Evolutionary conservation across 192 early-diverging fungal species (phyloP).

Genomic region (Jimgerdemannia flammicorona): DNA sequence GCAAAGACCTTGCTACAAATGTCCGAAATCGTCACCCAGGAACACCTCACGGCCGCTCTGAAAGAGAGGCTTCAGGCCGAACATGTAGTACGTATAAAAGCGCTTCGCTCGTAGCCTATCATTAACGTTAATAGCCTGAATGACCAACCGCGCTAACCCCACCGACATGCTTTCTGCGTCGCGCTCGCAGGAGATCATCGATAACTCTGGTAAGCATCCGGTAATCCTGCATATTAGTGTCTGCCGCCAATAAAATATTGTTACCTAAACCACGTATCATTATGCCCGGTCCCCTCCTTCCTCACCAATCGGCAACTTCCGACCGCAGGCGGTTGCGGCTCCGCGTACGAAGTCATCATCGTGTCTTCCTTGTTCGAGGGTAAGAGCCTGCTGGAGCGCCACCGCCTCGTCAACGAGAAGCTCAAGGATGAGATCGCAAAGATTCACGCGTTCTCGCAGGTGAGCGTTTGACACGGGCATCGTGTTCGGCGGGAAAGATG

Average conservation of each 20-base stretch:
- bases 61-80: constrained; percentile 31
- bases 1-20: too few relatives aligned
- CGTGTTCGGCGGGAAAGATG: neutral
- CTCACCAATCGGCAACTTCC: constrained; percentile 1
- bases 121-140: too few relatives aligned
- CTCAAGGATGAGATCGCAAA: constrained; percentile 74
- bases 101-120: too few relatives aligned
- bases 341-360: constrained; percentile 74
- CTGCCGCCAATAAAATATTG: too few relatives aligned
- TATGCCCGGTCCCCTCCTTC: constrained; percentile 43
- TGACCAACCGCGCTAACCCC: neutral
- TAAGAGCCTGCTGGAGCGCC: constrained; percentile 63
- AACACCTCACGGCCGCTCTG: neutral
- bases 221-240: too few relatives aligned
- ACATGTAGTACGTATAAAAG: constrained; percentile 24
- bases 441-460: constrained; percentile 86
- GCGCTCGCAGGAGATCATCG: neutral
- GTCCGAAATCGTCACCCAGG: too few relatives aligned
- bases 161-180: neutral
- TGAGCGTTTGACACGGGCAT: constrained; percentile 14
- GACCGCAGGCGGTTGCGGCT: constrained; percentile 70
- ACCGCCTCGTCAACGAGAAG: constrained; percentile 78
- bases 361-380: constrained; percentile 73
- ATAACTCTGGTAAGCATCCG: constrained; percentile 3
- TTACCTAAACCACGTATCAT: neutral